Base-by-base conservation (phyloP, 2,329 filamentous ascomycete species). In the Corniculantispora saksenae region DNA sequence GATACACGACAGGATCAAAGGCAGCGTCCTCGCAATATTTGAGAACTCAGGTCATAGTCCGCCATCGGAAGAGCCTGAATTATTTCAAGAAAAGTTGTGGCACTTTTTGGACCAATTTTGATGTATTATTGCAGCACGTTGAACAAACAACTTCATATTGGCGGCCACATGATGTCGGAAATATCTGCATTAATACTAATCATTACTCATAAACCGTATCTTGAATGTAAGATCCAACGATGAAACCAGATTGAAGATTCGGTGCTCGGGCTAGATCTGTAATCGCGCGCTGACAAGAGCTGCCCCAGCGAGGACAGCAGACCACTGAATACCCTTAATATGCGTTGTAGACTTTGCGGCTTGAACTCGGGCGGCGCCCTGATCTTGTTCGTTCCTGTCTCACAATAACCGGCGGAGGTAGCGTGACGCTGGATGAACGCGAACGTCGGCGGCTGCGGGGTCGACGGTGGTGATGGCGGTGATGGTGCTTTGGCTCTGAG, bases 11-110 rank as follows among this genome's bases (percentile, higher is more conserved):
- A 50, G 63, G 1, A 68, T 72, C 45, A 58, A 54, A 4, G 63
- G 59, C 15, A 68, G 67, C 40, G 66, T 72, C 61, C 57, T 72
- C 15, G 57, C 60, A 3, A 58, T 72, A 10, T 71, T 73, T 51
- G 70, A 72, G 45, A 63, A 69, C 4, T 71, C 70, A 1, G 68
- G 69, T 1, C 70, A 71, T 38, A 69, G 65, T 40, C 69, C 71
- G 15, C 54, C 68, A 1, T n/a, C 66, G 3, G 70, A 72, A 13
- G 71, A 73, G 55, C 66, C 68, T 1, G 64, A 67, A 5, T 64
- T 63, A 2, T 72, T 72, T 38, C 66, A 66, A 32, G 43, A 63
- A 4, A 60, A 32, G 2, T 50, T 68, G 2, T 25, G 54, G 29
- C 19, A 53, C 15, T 70, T 69, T 51, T 51, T 66, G 23, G 27